Evolutionary conservation across 129 eudicot species (phyloP).

Genomic region (Glebionis coronaria): DNA sequence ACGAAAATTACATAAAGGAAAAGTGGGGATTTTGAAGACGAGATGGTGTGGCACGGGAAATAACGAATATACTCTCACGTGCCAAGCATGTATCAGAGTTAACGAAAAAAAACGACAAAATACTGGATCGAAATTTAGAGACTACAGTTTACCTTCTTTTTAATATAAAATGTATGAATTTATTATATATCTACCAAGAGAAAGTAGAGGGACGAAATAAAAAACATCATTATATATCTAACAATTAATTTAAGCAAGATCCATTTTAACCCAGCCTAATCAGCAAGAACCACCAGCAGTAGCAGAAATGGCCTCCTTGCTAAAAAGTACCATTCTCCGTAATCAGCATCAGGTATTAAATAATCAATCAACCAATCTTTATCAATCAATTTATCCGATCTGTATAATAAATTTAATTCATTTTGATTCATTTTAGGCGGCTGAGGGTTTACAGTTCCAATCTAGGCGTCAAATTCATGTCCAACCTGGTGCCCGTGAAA

Average conservation of each 20-base stretch:
- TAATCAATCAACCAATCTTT: conserved; percentile 11
- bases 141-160: too few species aligned
- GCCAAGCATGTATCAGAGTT: too few species aligned
- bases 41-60: too few species aligned
- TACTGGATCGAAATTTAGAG: too few species aligned
- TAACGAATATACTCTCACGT: too few species aligned
- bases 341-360: conserved; percentile 36
- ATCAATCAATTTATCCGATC: background rate
- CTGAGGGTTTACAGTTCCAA: conserved; percentile 36
- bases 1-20: too few species aligned
- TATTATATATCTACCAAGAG: too few species aligned
- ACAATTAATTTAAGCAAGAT: background rate
- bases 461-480: conserved; percentile 63
- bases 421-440: conserved; percentile 27
- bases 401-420: background rate
- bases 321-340: conserved; percentile 48
- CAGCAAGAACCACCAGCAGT: background rate
- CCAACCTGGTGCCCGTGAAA: conserved; percentile 89
- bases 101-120: too few species aligned
- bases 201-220: background rate
- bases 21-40: too few species aligned
- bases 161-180: too few species aligned
- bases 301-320: conserved; percentile 49
- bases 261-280: conserved; percentile 6
- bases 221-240: background rate